Evolutionary conservation across 2,329 filamentous ascomycete genomes (phyloP).

Genomic region (Scleromitrula shiraiana): DNA sequence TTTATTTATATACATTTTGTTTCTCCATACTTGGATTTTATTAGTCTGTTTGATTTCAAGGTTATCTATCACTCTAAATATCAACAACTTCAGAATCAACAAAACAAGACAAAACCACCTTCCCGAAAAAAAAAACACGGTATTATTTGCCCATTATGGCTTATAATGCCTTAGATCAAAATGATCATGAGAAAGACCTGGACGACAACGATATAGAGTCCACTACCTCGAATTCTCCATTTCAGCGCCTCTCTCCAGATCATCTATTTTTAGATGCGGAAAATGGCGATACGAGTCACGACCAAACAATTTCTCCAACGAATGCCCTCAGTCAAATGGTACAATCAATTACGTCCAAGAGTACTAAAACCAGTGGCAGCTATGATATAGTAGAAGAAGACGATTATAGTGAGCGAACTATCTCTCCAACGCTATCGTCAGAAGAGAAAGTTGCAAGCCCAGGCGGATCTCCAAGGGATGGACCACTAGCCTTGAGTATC

Average conservation of each 20-base stretch:
- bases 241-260: slow-evolving; percentile 8
- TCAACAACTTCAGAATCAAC: slow-evolving; percentile 5
- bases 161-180: slow-evolving; percentile 12
- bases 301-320: slow-evolving; percentile 5
- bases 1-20: too few species aligned
- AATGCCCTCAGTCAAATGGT: slow-evolving; percentile 10
- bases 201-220: slow-evolving; percentile 5
- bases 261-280: slow-evolving; percentile 21
- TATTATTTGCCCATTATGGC: slow-evolving; percentile 11
- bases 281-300: slow-evolving; percentile 13
- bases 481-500: slow-evolving; percentile 13
- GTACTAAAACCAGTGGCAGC: slow-evolving; percentile 11
- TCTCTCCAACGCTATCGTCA: slow-evolving; percentile 1
- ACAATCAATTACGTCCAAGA: slow-evolving; percentile 12
- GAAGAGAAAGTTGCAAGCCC: slow-evolving; percentile 5
- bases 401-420: slow-evolving; percentile 12
- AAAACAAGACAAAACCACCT: background rate
- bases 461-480: slow-evolving; percentile 3
- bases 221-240: slow-evolving; percentile 1
- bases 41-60: background rate
- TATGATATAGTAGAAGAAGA: slow-evolving; percentile 20
- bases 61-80: background rate
- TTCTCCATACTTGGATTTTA: too few species aligned
- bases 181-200: slow-evolving; percentile 4
- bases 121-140: background rate